Base-by-base conservation (phyloP, 345 rosid species). In the Adansonia digitata region DNA sequence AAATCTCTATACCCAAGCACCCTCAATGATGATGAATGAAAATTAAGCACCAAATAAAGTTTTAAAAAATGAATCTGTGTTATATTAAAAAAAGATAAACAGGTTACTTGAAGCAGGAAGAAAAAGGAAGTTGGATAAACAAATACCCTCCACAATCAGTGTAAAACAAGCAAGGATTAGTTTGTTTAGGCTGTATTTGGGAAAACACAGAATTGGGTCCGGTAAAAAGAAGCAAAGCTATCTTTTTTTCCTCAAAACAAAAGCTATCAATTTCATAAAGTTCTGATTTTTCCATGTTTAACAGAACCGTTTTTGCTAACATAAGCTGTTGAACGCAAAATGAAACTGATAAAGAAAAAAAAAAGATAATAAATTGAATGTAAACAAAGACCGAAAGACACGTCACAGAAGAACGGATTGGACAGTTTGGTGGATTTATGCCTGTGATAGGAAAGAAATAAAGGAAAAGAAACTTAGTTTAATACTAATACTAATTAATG, bases 31-130 rank as follows among this genome's bases (percentile, higher is more conserved):
- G 71, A 26, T 77, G 80, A 80, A 53, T n/a, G 72, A 80, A 82
- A 72, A 53, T 43, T 40, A 69, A 53, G 37, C 35, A 60, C 15
- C 11, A 56, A 74, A 37, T 9, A n/a, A 70, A 48, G 49, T 7
- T n/a, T 37, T 0, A 39, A 42, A 39, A 40, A 52, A 59, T 6
- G 43, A 7, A 37, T 66, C 35, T 31, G 7, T 48, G n/a, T 60
- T 45, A 40, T 40, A 53, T 70, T 53, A 74, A n/a, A n/a, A n/a
- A 64, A 69, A 79, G 79, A 75, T n/a, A 3, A 46, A 67, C 35
- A 76, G 40, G 71, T 74, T 67, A 43, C 81, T 80, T 79, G 79
- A 73, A 76, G 83, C 79, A 84, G 77, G 86, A n/a, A 77, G 57
- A 45, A 66, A 48, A 35, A 35, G 35, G 26, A 37, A 49, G 75